Conservation (phyloP, 306 rosid genomes). For the Hippophae tibetana region DNA sequence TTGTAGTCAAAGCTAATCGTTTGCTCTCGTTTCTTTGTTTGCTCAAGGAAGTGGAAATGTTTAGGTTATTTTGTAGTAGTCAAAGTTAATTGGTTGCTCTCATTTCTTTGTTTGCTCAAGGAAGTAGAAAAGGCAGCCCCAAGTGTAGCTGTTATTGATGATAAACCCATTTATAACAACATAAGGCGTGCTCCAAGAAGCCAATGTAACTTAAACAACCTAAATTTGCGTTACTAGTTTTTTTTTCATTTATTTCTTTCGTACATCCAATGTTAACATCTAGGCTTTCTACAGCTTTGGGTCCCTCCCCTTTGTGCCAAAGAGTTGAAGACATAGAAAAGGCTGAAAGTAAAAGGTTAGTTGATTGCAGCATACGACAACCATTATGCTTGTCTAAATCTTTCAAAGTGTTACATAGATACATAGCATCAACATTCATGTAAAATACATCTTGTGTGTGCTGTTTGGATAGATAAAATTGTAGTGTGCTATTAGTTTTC, state of each 20-base stretch:
- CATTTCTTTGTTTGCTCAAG: slow-evolving; percentile 30
- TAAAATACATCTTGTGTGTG: not conserved
- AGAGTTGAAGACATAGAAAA: slow-evolving; percentile 43
- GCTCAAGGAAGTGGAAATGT: slow-evolving; percentile 45
- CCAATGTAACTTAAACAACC: slow-evolving; percentile 40
- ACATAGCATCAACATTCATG: too few relatives aligned
- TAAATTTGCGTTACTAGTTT: not conserved
- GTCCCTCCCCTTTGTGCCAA: slow-evolving; percentile 36
- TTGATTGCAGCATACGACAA: not conserved
- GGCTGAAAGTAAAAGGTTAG: slow-evolving; percentile 56
- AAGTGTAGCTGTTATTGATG: slow-evolving; percentile 21
- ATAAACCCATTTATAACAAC: slow-evolving; percentile 21
- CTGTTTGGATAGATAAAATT: not conserved
- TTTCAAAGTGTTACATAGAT: not conserved
- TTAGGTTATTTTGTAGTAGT: not conserved
- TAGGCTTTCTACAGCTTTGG: slow-evolving; percentile 43
- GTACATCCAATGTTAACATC: not conserved
- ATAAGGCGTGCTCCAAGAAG: slow-evolving; percentile 45
- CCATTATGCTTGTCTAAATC: not conserved
- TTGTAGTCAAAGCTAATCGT: slow-evolving; percentile 7
- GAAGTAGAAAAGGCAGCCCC: slow-evolving; percentile 31
- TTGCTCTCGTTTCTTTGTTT: slow-evolving; percentile 18
- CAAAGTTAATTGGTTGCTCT: slow-evolving; percentile 8
- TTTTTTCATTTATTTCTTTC: slow-evolving; percentile 2
- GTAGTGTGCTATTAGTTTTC: not conserved